phyloP scores from a whole-genome alignment of 75 land plant genomes.

The Sequoia sempervirens region DNA sequence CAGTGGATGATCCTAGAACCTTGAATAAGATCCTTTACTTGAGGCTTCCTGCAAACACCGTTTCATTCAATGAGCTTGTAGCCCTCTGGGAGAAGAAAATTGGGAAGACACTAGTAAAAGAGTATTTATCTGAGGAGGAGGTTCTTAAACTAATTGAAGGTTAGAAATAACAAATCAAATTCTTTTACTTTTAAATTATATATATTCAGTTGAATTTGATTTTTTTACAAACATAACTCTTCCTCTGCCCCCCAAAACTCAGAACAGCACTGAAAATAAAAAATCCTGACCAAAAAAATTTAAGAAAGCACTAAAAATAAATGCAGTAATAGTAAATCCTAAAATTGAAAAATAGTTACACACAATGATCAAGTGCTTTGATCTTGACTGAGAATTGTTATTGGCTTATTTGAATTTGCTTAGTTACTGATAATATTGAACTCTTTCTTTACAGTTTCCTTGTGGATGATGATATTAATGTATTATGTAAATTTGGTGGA shows the following conservation, averaged over 20 bases:
- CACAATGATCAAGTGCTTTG: too few species aligned
- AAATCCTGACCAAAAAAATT: too few species aligned
- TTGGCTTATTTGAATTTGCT: neutral
- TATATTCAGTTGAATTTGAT: too few species aligned
- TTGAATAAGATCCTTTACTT: conserved; percentile 27
- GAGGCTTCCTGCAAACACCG: conserved; percentile 22
- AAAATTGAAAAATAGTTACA: too few species aligned
- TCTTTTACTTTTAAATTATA: neutral
- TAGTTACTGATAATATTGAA: neutral
- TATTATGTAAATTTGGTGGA: neutral
- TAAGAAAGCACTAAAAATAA: too few species aligned
- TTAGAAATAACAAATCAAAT: neutral
- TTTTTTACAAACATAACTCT: too few species aligned
- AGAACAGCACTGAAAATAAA: too few species aligned
- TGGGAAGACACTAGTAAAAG: conserved; percentile 8
- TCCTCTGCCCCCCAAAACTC: too few species aligned
- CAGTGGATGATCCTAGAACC: conserved; percentile 25
- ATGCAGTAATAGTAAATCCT: too few species aligned
- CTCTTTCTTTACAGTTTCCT: neutral
- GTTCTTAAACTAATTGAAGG: conserved; percentile 21
- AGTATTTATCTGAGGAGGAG: conserved; percentile 23
- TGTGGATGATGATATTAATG: neutral
- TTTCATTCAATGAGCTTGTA: conserved; percentile 19
- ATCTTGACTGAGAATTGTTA: neutral
- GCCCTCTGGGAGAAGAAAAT: conserved; percentile 31